phyloP scores from a whole-genome alignment of 139 green algal species.

The Coelastrella sp. region DNA sequence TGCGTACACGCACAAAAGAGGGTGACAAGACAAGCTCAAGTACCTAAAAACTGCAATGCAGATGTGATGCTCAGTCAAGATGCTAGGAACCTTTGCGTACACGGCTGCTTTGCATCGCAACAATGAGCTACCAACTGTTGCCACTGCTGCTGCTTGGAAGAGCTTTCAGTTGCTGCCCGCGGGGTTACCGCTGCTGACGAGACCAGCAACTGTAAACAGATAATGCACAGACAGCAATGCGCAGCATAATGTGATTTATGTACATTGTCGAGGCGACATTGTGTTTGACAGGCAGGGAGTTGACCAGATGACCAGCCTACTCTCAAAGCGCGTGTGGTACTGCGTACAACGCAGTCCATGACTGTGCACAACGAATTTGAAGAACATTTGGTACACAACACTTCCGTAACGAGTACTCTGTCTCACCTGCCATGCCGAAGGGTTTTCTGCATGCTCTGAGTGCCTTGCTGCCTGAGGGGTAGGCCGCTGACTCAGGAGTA shows the following conservation, averaged over 20 bases:
- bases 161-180: constrained; percentile 60
- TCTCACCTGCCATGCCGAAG: constrained; percentile 57
- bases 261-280: no score
- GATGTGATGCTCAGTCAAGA: background rate
- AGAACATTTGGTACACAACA: background rate
- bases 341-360: no score
- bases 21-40: no score
- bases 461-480: constrained; percentile 60
- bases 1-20: no score
- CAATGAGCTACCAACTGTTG: no score
- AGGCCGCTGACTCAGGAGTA: constrained; percentile 56
- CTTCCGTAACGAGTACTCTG: background rate
- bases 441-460: constrained; percentile 27
- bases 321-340: no score
- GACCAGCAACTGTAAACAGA: constrained; percentile 42
- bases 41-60: background rate
- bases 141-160: constrained; percentile 32
- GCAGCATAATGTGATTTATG: background rate
- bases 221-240: background rate
- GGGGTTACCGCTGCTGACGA: constrained; percentile 64
- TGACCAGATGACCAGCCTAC: no score
- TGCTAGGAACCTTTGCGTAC: no score
- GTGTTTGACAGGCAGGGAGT: no score
- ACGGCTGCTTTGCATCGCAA: no score
- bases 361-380: no score